phyloP scores from a whole-genome alignment of 2,329 filamentous ascomycete genomes.

The Colletotrichum eremochloae region DNA sequence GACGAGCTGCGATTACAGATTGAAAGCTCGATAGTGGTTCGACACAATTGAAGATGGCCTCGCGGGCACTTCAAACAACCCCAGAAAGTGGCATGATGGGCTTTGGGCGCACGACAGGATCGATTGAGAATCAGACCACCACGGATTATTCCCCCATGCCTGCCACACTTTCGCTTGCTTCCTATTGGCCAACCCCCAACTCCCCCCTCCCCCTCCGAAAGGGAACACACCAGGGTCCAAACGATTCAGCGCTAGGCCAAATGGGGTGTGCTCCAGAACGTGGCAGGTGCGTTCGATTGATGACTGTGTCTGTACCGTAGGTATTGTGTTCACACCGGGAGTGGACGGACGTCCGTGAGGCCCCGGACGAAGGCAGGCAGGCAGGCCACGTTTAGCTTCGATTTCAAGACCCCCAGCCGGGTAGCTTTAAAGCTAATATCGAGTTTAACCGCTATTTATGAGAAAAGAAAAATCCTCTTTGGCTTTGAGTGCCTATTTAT shows the following conservation, averaged over 20 bases:
- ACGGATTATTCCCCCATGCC: slow-evolving; percentile 40
- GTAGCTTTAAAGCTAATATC: not conserved
- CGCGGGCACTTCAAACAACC: slow-evolving; percentile 40
- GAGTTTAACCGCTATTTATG: not conserved
- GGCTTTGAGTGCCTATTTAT: too few relatives aligned
- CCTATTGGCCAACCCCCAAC: slow-evolving; percentile 28
- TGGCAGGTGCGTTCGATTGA: slow-evolving; percentile 38
- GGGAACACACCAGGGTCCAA: slow-evolving; percentile 31
- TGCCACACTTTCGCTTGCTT: slow-evolving; percentile 26
- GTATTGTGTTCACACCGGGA: slow-evolving; percentile 23
- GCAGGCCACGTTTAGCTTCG: slow-evolving; percentile 23
- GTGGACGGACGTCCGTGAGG: slow-evolving; percentile 4
- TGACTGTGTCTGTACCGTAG: too few relatives aligned
- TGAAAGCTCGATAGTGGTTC: slow-evolving; percentile 38
- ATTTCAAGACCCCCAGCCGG: too few relatives aligned
- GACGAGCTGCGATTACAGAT: slow-evolving; percentile 35
- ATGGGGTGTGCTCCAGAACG: slow-evolving; percentile 35
- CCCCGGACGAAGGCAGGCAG: slow-evolving; percentile 29
- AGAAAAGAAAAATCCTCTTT: too few relatives aligned
- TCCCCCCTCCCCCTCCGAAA: not conserved
- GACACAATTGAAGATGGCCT: slow-evolving; percentile 40
- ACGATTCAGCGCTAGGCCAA: slow-evolving; percentile 23
- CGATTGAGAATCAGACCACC: slow-evolving; percentile 42
- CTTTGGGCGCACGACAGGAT: slow-evolving; percentile 39
- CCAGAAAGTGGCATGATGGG: slow-evolving; percentile 42